Evolutionary conservation across 2,329 filamentous ascomycete genomes (phyloP).

Genomic region (Alternaria sp.): DNA sequence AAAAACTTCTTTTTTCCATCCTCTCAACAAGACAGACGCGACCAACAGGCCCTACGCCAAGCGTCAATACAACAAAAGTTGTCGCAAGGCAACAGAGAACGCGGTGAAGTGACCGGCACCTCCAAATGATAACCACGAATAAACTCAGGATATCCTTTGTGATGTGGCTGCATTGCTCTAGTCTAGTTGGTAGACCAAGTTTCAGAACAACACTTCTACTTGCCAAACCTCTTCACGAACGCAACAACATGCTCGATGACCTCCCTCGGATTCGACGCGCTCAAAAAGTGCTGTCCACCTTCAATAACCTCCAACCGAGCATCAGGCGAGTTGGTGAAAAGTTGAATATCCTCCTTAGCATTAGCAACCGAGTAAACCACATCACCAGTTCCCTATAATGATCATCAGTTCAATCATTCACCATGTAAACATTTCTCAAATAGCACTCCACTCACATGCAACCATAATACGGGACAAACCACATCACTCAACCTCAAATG

Average conservation of each 20-base stretch:
- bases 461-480: slow-evolving; percentile 61
- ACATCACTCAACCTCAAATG: slow-evolving; percentile 58
- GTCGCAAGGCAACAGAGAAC: too few relatives aligned
- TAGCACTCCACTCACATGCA: slow-evolving; percentile 50
- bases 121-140: too few relatives aligned
- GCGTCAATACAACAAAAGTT: too few relatives aligned
- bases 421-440: neutral
- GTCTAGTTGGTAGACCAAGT: neutral
- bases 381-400: slow-evolving; percentile 53
- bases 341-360: slow-evolving; percentile 58
- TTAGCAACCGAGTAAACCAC: slow-evolving; percentile 55
- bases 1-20: too few relatives aligned
- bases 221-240: slow-evolving; percentile 43
- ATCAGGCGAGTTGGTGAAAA: slow-evolving; percentile 57
- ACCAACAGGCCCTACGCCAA: too few relatives aligned
- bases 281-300: slow-evolving; percentile 61
- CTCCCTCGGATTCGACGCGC: slow-evolving; percentile 56
- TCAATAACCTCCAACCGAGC: slow-evolving; percentile 56
- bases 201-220: neutral
- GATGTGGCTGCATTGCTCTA: neutral
- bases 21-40: too few relatives aligned
- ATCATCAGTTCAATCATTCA: neutral
- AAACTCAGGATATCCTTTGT: neutral
- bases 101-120: too few relatives aligned
- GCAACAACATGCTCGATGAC: slow-evolving; percentile 48